phyloP scores from a whole-genome alignment of 352 stramenopile genomes.

The Phytophthora megakarya region DNA sequence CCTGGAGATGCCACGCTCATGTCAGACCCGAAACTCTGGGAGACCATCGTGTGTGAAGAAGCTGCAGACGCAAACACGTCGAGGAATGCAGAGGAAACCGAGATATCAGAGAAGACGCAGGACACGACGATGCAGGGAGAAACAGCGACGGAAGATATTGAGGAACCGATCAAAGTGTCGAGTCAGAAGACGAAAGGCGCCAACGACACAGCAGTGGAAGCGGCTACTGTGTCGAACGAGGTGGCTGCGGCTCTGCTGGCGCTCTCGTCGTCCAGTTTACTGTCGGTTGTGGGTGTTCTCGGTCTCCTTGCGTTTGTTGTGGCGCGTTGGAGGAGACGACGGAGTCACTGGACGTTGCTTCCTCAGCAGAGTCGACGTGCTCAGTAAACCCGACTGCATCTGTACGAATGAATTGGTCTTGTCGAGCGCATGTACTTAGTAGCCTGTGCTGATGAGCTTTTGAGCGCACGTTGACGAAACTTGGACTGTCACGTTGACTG shows the following conservation, averaged over 20 bases:
- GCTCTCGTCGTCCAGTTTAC: conserved; percentile 11
- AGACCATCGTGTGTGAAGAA: conserved; percentile 17
- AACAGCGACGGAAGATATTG: conserved; percentile 23
- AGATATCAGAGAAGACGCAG: background rate
- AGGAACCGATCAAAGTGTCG: conserved; percentile 18
- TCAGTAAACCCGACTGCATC: conserved; percentile 2
- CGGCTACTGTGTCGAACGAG: background rate
- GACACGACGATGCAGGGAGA: conserved; percentile 1
- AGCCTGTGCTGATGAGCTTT: too few relatives aligned
- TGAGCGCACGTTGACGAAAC: too few relatives aligned
- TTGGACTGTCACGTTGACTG: background rate
- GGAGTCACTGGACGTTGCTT: conserved; percentile 23
- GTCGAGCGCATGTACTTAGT: too few relatives aligned
- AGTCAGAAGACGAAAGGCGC: conserved; percentile 25
- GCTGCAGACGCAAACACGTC: conserved; percentile 13
- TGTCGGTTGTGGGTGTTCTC: conserved; percentile 13
- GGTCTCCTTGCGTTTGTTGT: conserved; percentile 19
- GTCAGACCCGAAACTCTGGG: conserved; percentile 35
- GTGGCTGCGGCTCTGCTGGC: background rate
- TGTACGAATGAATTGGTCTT: conserved; percentile 1
- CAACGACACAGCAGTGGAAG: conserved; percentile 18
- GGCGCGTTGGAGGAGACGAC: conserved; percentile 19
- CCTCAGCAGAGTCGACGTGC: conserved; percentile 24
- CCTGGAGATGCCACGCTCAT: conserved; percentile 28
- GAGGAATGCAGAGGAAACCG: background rate